Evolutionary conservation across 805 yeast species (phyloP).

Genomic region (Ogataea pini): DNA sequence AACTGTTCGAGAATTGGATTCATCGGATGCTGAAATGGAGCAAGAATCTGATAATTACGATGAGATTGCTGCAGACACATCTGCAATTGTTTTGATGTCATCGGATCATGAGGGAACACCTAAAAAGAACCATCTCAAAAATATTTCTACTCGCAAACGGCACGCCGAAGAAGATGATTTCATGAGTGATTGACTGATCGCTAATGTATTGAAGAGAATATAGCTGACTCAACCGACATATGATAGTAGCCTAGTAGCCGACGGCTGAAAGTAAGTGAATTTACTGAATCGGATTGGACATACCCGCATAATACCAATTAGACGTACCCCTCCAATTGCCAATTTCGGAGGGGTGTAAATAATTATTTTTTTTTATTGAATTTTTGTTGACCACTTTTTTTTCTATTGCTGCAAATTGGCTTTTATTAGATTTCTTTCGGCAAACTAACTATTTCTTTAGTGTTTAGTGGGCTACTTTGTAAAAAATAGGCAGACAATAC

Average conservation of each 20-base stretch:
- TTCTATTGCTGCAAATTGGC: background rate
- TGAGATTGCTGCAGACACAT: conserved; percentile 13
- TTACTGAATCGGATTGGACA: background rate
- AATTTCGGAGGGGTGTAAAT: background rate
- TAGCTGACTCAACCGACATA: background rate
- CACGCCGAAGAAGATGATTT: conserved; percentile 10
- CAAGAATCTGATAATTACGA: conserved; percentile 5
- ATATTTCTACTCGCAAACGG: background rate
- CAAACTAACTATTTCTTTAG: background rate
- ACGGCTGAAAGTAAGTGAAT: too few relatives aligned
- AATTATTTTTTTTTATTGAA: background rate
- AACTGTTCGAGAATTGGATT: too few relatives aligned
- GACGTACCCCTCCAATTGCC: conserved; percentile 3
- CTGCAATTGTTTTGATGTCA: conserved; percentile 21
- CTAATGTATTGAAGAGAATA: background rate
- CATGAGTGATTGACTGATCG: conserved; percentile 14
- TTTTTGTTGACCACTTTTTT: background rate
- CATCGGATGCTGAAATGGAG: conserved; percentile 1
- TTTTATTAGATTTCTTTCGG: background rate
- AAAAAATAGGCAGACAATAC: background rate
- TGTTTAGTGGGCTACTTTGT: background rate
- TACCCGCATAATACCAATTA: background rate
- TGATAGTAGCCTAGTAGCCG: background rate
- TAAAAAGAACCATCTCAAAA: background rate
- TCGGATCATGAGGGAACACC: conserved; percentile 12